A percentile compares a stretch with the other conserved stretches of the same genome.
phyloP scores from a whole-genome alignment of 768 basidiomycete species.

The Podaxis mareebaensis region DNA sequence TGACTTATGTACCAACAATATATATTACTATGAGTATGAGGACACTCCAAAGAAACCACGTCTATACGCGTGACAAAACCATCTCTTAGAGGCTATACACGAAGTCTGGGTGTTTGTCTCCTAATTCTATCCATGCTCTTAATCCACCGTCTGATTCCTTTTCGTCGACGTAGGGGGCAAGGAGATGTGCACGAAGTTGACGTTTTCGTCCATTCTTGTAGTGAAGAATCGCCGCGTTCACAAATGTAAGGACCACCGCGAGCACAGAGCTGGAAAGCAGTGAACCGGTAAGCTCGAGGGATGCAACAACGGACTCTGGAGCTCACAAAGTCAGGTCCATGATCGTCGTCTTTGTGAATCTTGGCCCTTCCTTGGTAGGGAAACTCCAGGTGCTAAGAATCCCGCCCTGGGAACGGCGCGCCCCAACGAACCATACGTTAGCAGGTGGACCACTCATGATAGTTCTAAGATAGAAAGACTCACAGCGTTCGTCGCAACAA shows the following conservation, averaged over 20 bases:
- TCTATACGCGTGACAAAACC: too few species aligned
- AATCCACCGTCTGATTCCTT: slow-evolving; percentile 27
- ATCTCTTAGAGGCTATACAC: slow-evolving; percentile 25
- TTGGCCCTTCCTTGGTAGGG: slow-evolving; percentile 38
- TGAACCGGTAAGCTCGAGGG: not conserved
- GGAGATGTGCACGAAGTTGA: slow-evolving; percentile 25
- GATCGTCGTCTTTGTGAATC: slow-evolving; percentile 36
- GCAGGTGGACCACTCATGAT: too few species aligned
- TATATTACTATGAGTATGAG: too few species aligned
- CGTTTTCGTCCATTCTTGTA: slow-evolving; percentile 29
- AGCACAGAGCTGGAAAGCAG: slow-evolving; percentile 24
- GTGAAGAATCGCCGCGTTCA: slow-evolving; percentile 30
- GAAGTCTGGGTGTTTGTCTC: slow-evolving; percentile 39
- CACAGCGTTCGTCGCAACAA: slow-evolving; percentile 36
- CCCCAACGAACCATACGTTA: not conserved
- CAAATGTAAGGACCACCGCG: slow-evolving; percentile 23
- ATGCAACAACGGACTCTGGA: not conserved
- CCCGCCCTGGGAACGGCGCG: slow-evolving; percentile 30
- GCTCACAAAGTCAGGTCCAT: slow-evolving; percentile 37
- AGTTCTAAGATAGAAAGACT: slow-evolving; percentile 7
- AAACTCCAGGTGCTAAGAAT: slow-evolving; percentile 41
- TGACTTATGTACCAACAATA: too few species aligned
- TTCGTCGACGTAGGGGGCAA: slow-evolving; percentile 30
- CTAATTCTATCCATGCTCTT: slow-evolving; percentile 35
- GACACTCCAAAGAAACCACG: too few species aligned